Base-by-base conservation (phyloP, 768 basidiomycete genomes). In the Lactarius indigo region DNA sequence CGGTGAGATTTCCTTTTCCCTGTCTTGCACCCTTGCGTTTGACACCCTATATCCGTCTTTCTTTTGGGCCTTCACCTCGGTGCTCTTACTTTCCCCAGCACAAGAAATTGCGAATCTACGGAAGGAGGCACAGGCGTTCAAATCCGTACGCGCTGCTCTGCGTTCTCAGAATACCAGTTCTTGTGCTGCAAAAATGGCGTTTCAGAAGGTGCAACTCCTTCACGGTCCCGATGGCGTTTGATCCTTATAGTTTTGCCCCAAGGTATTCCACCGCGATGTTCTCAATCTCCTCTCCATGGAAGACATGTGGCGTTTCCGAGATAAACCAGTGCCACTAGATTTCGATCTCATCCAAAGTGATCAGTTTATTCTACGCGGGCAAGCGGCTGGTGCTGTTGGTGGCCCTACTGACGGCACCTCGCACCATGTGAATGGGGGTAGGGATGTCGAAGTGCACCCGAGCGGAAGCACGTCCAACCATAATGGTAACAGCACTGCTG, bases 291-390 rank as follows among this genome's bases (percentile, higher is more conserved):
- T 99, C 35, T 85, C 84, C 20, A 99, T 99, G 97, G 78, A 86
- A 17, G 97, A 98, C 72, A 98, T 99, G 95, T 99, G 97, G 97
- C 88, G 88, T 37, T 85, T 90, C 7, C 85, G 96, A 47, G 85
- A 88, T n/a, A 90, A 89, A 60, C 97, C 97, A 1, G 85, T 84
- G 0, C 88, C 96, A 1, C 84, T 99, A 31, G 87, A 91, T 65
- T 94, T 88, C 72, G 87, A 91, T n/a, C 76, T 78, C 3, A 94
- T 98, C 70, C 75, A 86, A 71, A 77, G 86, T 20, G 88, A 82
- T 6, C 81, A 83, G 1, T 94, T 93, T 72, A 73, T 77, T 15
- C 76, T 83, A 23, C 79, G 76, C 42, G 69, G 50, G 42, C 63
- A 56, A 68, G 66, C 26, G 66, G 66, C 47, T 55, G 65, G 26